Conservation (phyloP, 2,329 filamentous ascomycete genomes). For the Fonsecaea monophora region DNA sequence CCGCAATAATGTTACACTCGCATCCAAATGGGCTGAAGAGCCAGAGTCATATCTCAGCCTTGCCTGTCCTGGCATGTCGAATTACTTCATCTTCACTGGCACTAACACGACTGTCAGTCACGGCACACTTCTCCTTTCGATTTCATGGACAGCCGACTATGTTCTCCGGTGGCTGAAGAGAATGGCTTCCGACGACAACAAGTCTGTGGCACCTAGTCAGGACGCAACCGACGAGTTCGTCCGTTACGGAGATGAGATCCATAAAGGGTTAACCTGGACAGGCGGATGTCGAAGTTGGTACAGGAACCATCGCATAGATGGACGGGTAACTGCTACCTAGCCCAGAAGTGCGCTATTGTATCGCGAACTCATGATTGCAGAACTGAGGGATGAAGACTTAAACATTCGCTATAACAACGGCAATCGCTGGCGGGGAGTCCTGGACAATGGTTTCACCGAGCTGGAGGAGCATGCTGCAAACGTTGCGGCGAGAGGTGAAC, state of each 20-base stretch:
- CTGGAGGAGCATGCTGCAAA: no score
- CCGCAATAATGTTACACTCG: conserved; percentile 39
- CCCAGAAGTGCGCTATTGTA: conserved; percentile 42
- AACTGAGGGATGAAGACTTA: no score
- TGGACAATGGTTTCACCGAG: no score
- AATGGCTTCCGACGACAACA: conserved; percentile 45
- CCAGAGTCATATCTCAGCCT: conserved; percentile 43
- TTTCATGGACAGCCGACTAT: conserved; percentile 42
- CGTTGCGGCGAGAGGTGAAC: no score
- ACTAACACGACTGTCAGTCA: conserved; percentile 42
- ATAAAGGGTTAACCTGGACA: conserved; percentile 43
- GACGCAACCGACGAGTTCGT: conserved; percentile 44
- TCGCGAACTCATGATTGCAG: no score
- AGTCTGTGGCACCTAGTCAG: conserved; percentile 41
- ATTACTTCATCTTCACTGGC: conserved; percentile 46
- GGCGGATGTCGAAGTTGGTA: conserved; percentile 33
- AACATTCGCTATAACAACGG: no score
- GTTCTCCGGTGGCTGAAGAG: conserved; percentile 43
- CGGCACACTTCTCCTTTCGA: conserved; percentile 39
- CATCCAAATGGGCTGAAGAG: conserved; percentile 41
- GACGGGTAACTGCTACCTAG: conserved; percentile 29
- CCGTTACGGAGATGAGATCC: conserved; percentile 44
- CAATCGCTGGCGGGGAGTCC: no score
- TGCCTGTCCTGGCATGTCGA: conserved; percentile 41
- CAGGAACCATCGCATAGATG: conserved; percentile 26